Base-by-base conservation (phyloP, 2,329 filamentous ascomycete species). In the Pseudogymnoascus sp. region DNA sequence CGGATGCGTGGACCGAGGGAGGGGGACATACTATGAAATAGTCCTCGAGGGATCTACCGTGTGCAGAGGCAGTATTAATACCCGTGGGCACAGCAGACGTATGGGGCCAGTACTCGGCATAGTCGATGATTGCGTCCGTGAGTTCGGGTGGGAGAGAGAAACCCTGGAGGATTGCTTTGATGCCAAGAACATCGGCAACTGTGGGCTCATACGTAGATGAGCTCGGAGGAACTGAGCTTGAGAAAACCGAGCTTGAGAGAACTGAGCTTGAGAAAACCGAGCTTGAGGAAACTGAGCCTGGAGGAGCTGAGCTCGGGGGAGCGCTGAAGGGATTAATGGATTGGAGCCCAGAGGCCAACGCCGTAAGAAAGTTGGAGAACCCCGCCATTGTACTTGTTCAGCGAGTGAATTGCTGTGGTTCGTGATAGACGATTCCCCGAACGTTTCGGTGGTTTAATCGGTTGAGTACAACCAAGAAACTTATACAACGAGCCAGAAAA, bases 21-120 rank as follows among this genome's bases (percentile, higher is more conserved):
- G 28, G n/a, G 20, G 11, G 14, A 66, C 73, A 67, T 65, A 78
- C 77, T n/a, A 80, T 28, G 28, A 80, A 75, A 34, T 66, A 58
- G 62, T 79, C 69, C 64, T 78, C 75, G 8, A 57, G 30, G 7
- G n/a, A 6, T 2, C 22, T 16, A 30, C 43, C 43, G 4, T 47
- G 41, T 25, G 43, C 43, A 30, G 5, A 30, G n/a, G 47, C 47
- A 11, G 47, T n/a, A 5, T 14, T 20, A 16, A 32, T 8, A 61
- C 38, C 22, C 38, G 58, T 12, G 68, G 57, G 32, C 25, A 22
- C 9, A 59, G 20, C 61, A 57, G 72, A 67, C 1, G 73, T 71
- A 65, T 79, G 79, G 12, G 78, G 79, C 84, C 84, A 87, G 70
- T 86, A 87, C 70, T 86, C 83, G 60, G 83, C 84, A 28, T 74